These are phyloP conservation scores for Rubroboletus pulcherrimus DNA, from an alignment of 768 basidiomycete genomes.

Conservation along the genomic window DNA sequence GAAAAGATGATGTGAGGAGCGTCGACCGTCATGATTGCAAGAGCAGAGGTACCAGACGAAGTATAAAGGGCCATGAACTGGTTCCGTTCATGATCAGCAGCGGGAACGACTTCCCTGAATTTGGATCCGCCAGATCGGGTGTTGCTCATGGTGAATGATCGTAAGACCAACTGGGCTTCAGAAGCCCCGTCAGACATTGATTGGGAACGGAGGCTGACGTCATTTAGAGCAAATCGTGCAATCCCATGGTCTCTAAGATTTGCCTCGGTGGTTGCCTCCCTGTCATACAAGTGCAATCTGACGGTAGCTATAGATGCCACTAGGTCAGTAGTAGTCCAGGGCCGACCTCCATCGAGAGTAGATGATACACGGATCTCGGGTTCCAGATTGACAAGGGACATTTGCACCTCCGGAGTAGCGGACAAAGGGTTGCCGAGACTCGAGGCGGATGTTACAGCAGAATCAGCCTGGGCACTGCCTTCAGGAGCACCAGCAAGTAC, in stretches of 20 bases:
- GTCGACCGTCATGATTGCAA: conserved; percentile 86
- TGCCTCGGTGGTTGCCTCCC: conserved; percentile 48
- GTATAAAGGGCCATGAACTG: conserved; percentile 94
- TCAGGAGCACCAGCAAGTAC: conserved; percentile 53
- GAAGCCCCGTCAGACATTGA: conserved; percentile 76
- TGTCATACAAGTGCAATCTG: conserved; percentile 84
- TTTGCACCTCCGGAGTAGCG: conserved; percentile 2
- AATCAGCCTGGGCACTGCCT: conserved; percentile 31
- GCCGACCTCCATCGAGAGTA: conserved; percentile 23
- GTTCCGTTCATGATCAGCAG: conserved; percentile 80
- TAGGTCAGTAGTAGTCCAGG: conserved; percentile 70
- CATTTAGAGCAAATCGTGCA: conserved; percentile 77
- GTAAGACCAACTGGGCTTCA: conserved; percentile 84
- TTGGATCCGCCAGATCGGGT: conserved; percentile 76
- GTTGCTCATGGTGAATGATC: conserved; percentile 89
- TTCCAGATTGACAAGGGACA: conserved; percentile 29
- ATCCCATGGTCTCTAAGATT: conserved; percentile 78
- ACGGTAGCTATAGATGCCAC: conserved; percentile 66
- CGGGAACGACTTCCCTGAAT: conserved; percentile 94
- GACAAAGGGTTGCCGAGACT: background rate
- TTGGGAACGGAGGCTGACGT: conserved; percentile 77
- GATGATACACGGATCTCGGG: conserved; percentile 52
- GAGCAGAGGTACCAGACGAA: conserved; percentile 58
- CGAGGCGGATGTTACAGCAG: conserved; percentile 18
- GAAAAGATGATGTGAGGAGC: conserved; percentile 92